Percentiles rank a stretch among this genome's conserved stretches.
These are phyloP conservation scores for Neurospora sp. DNA, from an alignment of 495 filamentous ascomycete genomes.

Conservation along the genomic window DNA sequence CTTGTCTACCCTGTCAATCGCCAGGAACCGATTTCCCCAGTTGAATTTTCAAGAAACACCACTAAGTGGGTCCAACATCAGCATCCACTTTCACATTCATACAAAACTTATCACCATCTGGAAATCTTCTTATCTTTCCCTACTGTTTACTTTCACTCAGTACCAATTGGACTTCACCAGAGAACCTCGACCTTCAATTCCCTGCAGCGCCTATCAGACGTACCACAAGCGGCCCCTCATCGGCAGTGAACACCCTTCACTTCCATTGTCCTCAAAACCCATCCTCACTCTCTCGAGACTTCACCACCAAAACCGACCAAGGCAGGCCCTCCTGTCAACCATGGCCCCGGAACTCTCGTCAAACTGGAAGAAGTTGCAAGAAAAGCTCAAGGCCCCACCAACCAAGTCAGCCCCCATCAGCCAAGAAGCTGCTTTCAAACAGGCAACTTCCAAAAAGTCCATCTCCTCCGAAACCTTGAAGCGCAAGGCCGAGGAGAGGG, in stretches of 20 bases:
- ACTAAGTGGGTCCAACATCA: not conserved
- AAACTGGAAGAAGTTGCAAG: slow-evolving; percentile 72
- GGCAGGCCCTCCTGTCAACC: slow-evolving; percentile 1
- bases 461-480: slow-evolving; percentile 12
- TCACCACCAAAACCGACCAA: not conserved
- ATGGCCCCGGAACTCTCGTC: slow-evolving; percentile 39
- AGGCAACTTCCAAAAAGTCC: slow-evolving; percentile 24
- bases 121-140: not conserved
- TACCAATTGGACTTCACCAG: not conserved
- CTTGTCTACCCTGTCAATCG: not conserved
- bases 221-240: not conserved
- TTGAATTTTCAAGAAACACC: not conserved
- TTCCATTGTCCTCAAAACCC: not conserved
- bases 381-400: slow-evolving; percentile 45
- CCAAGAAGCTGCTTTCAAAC: slow-evolving; percentile 1
- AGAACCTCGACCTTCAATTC: not conserved
- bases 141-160: not conserved
- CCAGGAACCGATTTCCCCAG: not conserved
- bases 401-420: slow-evolving; percentile 21
- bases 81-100: not conserved
- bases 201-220: not conserved
- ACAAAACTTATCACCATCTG: not conserved
- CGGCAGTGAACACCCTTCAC: not conserved
- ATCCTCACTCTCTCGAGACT: not conserved
- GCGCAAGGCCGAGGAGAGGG: not conserved